Percentiles rank a stretch among this genome's conserved stretches.
These are phyloP conservation scores for Cladophialophora chaetospira DNA, from an alignment of 2,329 filamentous ascomycete species.

Conservation along the genomic window DNA sequence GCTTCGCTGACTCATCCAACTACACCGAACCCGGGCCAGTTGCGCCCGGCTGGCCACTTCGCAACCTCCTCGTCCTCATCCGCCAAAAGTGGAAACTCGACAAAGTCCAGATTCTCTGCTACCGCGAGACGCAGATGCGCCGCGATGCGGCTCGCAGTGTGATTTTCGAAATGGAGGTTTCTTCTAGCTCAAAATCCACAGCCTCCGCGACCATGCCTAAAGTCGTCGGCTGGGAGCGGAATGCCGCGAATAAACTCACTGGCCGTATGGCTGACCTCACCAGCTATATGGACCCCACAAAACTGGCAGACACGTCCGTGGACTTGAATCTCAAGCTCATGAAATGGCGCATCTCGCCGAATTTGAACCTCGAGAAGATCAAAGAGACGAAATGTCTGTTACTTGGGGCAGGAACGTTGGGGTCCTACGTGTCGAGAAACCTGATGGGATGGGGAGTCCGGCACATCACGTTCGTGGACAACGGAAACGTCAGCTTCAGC, in stretches of 20 bases:
- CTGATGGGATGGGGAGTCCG: conserved; percentile 94
- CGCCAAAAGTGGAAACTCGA: conserved; percentile 76
- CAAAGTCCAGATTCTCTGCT: conserved; percentile 83
- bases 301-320: conserved; percentile 86
- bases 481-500: conserved; percentile 88
- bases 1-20: conserved; percentile 90
- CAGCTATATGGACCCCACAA: conserved; percentile 88
- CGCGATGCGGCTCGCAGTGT: conserved; percentile 81
- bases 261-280: conserved; percentile 79
- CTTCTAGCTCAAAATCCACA: conserved; percentile 20
- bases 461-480: conserved; percentile 95
- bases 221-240: conserved; percentile 93
- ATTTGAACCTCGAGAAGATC: conserved; percentile 81
- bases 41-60: conserved; percentile 88
- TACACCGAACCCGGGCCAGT: conserved; percentile 92
- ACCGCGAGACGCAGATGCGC: conserved; percentile 76
- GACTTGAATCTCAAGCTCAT: conserved; percentile 97
- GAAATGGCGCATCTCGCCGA: conserved; percentile 95
- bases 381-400: conserved; percentile 88
- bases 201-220: conserved; percentile 66
- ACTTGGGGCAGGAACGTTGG: conserved; percentile 88
- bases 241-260: conserved; percentile 73
- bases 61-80: conserved; percentile 84
- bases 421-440: conserved; percentile 89
- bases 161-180: conserved; percentile 62